Evolutionary conservation across 352 stramenopile genomes (phyloP).

Genomic region (Pythium scleroteichum): DNA sequence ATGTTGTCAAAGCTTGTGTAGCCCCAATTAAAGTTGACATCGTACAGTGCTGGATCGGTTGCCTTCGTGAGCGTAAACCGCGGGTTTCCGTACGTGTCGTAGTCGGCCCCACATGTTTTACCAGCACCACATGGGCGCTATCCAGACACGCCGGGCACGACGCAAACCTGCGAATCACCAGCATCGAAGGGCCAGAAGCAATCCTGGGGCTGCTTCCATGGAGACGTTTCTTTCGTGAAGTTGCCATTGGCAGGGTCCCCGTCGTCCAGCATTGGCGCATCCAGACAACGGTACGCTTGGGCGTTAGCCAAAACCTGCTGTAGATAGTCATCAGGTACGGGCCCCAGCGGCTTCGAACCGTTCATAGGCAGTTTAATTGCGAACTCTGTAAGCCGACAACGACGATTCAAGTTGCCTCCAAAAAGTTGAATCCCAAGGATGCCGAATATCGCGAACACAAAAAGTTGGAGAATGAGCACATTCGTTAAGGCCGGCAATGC

Average conservation of each 20-base stretch:
- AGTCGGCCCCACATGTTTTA: slow-evolving; percentile 67
- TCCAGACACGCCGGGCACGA: slow-evolving; percentile 35
- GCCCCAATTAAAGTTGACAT: slow-evolving; percentile 75
- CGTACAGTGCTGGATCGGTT: slow-evolving; percentile 65
- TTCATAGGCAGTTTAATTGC: slow-evolving; percentile 60
- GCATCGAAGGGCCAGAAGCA: slow-evolving; percentile 94
- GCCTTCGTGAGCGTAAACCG: slow-evolving; percentile 52
- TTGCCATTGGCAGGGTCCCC: slow-evolving; percentile 31
- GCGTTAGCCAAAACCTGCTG: slow-evolving; percentile 39
- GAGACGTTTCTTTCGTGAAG: slow-evolving; percentile 70
- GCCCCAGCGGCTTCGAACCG: slow-evolving; percentile 36
- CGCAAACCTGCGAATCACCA: slow-evolving; percentile 73
- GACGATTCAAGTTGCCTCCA: slow-evolving; percentile 73
- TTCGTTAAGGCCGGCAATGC: slow-evolving; percentile 85
- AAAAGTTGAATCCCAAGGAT: slow-evolving; percentile 92
- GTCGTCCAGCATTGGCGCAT: slow-evolving; percentile 45
- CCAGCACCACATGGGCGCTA: slow-evolving; percentile 47
- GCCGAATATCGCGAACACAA: slow-evolving; percentile 91
- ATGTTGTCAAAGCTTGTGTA: slow-evolving; percentile 95
- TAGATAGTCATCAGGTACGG: slow-evolving; percentile 51
- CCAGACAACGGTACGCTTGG: slow-evolving; percentile 40
- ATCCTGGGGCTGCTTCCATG: slow-evolving; percentile 62
- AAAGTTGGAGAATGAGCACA: slow-evolving; percentile 87
- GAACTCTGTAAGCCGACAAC: slow-evolving; percentile 78
- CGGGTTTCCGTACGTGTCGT: slow-evolving; percentile 67